These are phyloP conservation scores for Aspergillus kassunensis DNA, from an alignment of 495 filamentous ascomycete genomes.

Conservation along the genomic window DNA sequence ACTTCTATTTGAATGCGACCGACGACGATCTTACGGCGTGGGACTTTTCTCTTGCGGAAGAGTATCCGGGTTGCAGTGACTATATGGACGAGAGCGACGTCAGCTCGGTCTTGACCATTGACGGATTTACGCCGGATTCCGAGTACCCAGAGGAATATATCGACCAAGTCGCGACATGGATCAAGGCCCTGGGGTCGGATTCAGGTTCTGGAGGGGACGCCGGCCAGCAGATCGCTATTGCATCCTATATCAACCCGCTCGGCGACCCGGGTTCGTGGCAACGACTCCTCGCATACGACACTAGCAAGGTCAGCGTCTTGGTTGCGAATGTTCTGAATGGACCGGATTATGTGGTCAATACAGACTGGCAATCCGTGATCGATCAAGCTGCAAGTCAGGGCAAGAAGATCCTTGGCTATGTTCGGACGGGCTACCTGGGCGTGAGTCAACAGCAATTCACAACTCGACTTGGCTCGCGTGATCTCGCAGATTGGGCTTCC, in stretches of 20 bases:
- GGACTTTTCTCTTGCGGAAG: too few relatives aligned
- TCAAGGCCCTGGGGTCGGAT: too few relatives aligned
- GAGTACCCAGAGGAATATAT: too few relatives aligned
- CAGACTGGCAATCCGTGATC: constrained; percentile 13
- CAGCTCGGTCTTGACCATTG: too few relatives aligned
- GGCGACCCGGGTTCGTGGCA: constrained; percentile 16
- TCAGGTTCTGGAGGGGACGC: too few relatives aligned
- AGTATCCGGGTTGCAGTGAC: too few relatives aligned
- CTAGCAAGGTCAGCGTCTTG: constrained; percentile 12
- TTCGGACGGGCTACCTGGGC: constrained; percentile 22
- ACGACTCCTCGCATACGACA: constrained; percentile 13
- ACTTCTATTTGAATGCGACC: too few relatives aligned
- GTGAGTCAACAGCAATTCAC: constrained; percentile 17
- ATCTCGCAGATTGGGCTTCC: constrained; percentile 17
- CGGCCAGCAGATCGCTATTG: constrained; percentile 23
- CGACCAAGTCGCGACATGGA: too few relatives aligned
- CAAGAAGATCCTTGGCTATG: constrained; percentile 22
- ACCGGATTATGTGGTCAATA: constrained; percentile 14
- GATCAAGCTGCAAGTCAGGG: constrained; percentile 9
- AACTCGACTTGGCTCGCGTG: constrained; percentile 17
- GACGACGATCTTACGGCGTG: too few relatives aligned
- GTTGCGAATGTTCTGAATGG: constrained; percentile 23
- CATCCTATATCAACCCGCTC: constrained; percentile 23
- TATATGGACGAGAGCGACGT: too few relatives aligned
- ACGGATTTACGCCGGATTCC: too few relatives aligned